Conservation (phyloP, 2,329 filamentous ascomycete genomes). For the Fusarium verrucosum region DNA sequence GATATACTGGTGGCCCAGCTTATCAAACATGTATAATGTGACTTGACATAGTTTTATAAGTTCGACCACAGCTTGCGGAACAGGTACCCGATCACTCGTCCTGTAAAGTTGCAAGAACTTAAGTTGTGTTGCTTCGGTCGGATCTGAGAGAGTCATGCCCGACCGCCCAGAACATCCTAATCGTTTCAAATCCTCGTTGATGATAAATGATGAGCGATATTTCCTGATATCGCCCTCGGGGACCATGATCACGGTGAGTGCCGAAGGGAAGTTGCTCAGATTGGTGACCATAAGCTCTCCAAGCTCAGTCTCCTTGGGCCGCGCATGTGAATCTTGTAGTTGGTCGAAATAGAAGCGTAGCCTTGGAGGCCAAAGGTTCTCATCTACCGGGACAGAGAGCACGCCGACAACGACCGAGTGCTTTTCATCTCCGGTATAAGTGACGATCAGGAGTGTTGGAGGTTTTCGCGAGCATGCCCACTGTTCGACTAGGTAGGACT, state of each 20-base stretch:
- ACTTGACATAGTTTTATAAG: conserved; percentile 92
- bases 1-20: conserved; percentile 86
- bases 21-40: conserved; percentile 86
- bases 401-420: conserved; percentile 83
- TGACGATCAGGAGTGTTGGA: conserved; percentile 90
- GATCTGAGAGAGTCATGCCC: conserved; percentile 80
- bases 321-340: conserved; percentile 84
- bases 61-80: conserved; percentile 83
- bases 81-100: conserved; percentile 81
- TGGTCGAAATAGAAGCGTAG: conserved; percentile 87
- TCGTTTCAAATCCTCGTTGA: conserved; percentile 94
- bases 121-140: conserved; percentile 81
- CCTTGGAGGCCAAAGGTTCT: conserved; percentile 79
- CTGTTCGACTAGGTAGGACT: conserved; percentile 94
- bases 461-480: conserved; percentile 94
- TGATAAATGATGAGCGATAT: conserved; percentile 85
- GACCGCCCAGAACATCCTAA: conserved; percentile 91
- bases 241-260: conserved; percentile 88
- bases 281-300: conserved; percentile 95
- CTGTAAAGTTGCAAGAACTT: conserved; percentile 94
- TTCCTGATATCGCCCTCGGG: conserved; percentile 85
- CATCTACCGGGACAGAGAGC: conserved; percentile 82
- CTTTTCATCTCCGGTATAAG: conserved; percentile 86
- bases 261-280: conserved; percentile 88
- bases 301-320: conserved; percentile 80